Base-by-base conservation (phyloP, 2,329 filamentous ascomycete genomes). In the Beauveria pseudobassiana region DNA sequence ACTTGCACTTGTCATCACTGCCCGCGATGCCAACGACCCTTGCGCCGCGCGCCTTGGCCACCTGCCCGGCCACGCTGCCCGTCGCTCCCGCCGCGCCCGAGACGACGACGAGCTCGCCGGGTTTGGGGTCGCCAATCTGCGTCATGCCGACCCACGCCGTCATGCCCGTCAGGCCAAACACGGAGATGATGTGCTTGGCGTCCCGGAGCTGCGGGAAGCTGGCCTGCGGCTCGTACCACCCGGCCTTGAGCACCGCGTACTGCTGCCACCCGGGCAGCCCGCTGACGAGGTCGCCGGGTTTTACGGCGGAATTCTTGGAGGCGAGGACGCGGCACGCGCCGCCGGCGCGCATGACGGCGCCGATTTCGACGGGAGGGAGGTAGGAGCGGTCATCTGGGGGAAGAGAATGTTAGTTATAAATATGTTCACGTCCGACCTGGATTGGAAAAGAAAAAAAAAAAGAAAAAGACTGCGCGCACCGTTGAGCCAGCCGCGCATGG, bases 51-150 rank as follows among this genome's bases (percentile, higher is more conserved):
- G 91, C 75, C 77, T 90, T 91, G 20, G 88, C 88, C 66, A 93
- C 90, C 75, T 93, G 90, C 0, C 88, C 89, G 0, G 85, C 89
- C 1, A 93, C 83, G 69, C 83, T 88, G 1, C 90, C 90, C 0
- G 90, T 93, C 0, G 89, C 90, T 2, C 90, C 90, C 0, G 90
- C 90, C 1, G 90, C 90, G 7, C 88, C 89, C 9, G 85, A 89
- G 0, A 93, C 87, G 8, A 93, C 88, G 1, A 93, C 89, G 4
- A 88, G 86, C 65, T 93, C 88, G 5, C 88, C 88, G 2, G 81
- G 73, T 72, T 87, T 85, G 46, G 88, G 83, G 61, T 87, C 76
- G 3, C 84, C 89, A 51, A 93, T 82, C 61, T 88, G 82, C 34
- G 83, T 73, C 70, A 93, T 83, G 22, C 90, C 89, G 65, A 90